These are phyloP conservation scores for Prunus persica DNA, from an alignment of 306 rosid genomes.

Conservation along the genomic window DNA sequence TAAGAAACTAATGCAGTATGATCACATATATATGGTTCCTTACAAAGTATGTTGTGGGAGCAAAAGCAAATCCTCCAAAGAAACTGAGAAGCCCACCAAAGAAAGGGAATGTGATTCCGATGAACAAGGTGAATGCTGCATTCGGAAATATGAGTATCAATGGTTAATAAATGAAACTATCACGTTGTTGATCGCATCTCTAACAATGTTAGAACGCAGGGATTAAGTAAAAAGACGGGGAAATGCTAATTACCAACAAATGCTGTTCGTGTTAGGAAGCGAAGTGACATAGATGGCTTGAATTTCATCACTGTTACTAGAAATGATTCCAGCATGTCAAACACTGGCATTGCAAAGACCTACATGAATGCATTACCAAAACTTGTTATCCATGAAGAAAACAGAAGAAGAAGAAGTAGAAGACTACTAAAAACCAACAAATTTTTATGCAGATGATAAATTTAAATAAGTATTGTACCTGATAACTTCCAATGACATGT, in stretches of 20 bases:
- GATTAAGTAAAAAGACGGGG: neutral
- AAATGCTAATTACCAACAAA: constrained; percentile 32
- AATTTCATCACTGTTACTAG: constrained; percentile 31
- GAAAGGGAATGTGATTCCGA: constrained; percentile 40
- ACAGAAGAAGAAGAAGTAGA: neutral
- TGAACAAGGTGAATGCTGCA: constrained; percentile 36
- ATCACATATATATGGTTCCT: neutral
- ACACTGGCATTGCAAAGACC: constrained; percentile 41
- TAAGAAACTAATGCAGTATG: neutral
- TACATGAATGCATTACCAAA: neutral
- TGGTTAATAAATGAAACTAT: neutral
- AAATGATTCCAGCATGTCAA: constrained; percentile 33
- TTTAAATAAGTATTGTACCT: neutral
- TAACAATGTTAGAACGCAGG: neutral
- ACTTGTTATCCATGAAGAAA: neutral
- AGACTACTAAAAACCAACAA: neutral
- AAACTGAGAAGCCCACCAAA: constrained; percentile 44
- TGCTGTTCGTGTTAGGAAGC: constrained; percentile 22
- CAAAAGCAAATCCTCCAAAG: constrained; percentile 48
- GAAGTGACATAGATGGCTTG: constrained; percentile 27
- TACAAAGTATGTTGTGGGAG: constrained; percentile 41
- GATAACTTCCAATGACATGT: constrained; percentile 49
- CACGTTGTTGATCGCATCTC: neutral
- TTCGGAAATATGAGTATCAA: neutral
- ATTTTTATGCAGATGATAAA: neutral